Evolutionary conservation across 441 rosid species (phyloP).

Genomic region (Caryocar brasiliense): DNA sequence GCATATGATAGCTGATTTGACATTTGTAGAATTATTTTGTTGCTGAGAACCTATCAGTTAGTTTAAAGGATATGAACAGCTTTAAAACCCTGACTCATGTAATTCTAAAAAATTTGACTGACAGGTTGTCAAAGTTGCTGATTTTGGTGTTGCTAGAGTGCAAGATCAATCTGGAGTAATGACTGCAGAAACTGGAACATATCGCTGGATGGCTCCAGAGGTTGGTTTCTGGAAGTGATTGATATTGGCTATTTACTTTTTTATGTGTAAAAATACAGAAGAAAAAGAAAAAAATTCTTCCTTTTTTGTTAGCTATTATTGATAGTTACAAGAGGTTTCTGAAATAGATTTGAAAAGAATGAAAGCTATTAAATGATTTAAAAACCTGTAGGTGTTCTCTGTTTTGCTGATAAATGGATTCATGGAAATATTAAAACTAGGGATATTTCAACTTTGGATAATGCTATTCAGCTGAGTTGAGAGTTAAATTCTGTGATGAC

Average conservation of each 20-base stretch:
- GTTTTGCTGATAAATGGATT: too few species aligned
- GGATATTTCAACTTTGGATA: too few species aligned
- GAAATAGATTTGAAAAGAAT: too few species aligned
- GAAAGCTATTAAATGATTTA: too few species aligned
- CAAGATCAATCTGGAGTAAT: constrained; percentile 52
- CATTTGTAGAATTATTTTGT: too few species aligned
- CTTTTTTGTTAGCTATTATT: too few species aligned
- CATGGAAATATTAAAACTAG: too few species aligned
- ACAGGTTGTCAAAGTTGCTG: constrained; percentile 64
- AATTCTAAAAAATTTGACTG: constrained; percentile 1
- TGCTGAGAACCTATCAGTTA: neutral
- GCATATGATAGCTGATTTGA: neutral
- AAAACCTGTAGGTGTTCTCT: too few species aligned
- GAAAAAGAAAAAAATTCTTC: neutral
- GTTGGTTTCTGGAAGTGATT: constrained; percentile 22
- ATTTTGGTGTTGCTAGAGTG: constrained; percentile 74
- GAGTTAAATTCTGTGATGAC: too few species aligned
- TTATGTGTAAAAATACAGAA: neutral
- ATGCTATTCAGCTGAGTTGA: too few species aligned
- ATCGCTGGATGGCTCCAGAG: constrained; percentile 90
- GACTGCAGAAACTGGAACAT: constrained; percentile 81
- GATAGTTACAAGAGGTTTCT: too few species aligned
- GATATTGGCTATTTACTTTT: neutral
- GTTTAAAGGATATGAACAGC: neutral
- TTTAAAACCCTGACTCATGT: constrained; percentile 4